Base-by-base conservation (phyloP, 352 stramenopile genomes). In the Salisapilia sapeloensis region DNA sequence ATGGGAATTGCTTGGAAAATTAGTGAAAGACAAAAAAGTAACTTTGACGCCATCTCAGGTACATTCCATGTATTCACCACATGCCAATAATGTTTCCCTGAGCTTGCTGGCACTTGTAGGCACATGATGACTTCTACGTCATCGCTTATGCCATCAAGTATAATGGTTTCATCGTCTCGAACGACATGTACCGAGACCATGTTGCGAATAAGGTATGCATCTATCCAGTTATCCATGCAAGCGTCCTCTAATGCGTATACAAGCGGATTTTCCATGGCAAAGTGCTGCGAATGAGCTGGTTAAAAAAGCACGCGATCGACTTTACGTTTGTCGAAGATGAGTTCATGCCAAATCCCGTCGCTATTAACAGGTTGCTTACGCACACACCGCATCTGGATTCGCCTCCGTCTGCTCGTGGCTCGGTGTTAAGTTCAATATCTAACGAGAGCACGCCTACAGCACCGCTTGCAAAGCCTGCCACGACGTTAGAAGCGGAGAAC, bases 121-220 rank as follows among this genome's bases (percentile, higher is more conserved):
- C 69, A 6, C 69, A 94, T 40, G 81, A 94, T 31, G 81, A 94
- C 46, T 92, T 67, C 23, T 94, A 93, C 40, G 79, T 90, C 35
- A 93, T 94, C 45, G 74, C 86, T 45, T 94, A 94, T 42, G 75
- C 78, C 3, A 67, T 82, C 46, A 84, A 82, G 37, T 58, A 93
- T 51, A 43, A 81, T 40, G 76, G 76, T 13, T 86, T 87, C 37
- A 74, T 94, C 31, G 77, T 94, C 31, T 92, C 71, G 2, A 94
- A 93, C 53, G 81, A 94, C 50, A 84, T 93, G 64, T 94, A 91
- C 40, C 69, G 81, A n/a, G 79, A 94, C 45, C 75, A 91, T 28
- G 52, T 92, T 5, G 43, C 65, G 19, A 63, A 85, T 32, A 76
- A 77, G 49, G 67, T 67, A 41, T 24, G 47, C 41, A 20, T n/a